Conservation (phyloP, 371 early-diverging fungal species). For the Rhizomucor miehei region DNA sequence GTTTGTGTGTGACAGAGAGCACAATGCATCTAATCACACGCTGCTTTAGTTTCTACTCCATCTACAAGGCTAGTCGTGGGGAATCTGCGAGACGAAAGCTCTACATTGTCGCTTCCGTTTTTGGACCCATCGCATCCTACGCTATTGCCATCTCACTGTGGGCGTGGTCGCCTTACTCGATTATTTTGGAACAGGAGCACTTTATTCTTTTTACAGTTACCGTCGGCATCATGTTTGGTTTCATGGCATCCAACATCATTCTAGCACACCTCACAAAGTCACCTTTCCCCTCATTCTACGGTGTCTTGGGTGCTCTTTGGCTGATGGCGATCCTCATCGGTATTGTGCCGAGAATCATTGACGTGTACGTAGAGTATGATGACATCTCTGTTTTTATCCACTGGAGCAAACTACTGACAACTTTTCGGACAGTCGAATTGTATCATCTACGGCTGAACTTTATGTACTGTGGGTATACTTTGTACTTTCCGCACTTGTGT, state of each 20-base stretch:
- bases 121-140: constrained; percentile 12
- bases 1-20: neutral
- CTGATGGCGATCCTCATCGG: constrained; percentile 17
- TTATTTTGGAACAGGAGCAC: constrained; percentile 59
- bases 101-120: constrained; percentile 8
- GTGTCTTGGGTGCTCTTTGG: constrained; percentile 11
- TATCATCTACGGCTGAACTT: constrained; percentile 56
- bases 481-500: constrained; percentile 61
- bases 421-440: constrained; percentile 26
- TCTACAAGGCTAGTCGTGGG: constrained; percentile 59
- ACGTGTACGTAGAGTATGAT: constrained; percentile 4
- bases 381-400: neutral
- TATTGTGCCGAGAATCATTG: constrained; percentile 8
- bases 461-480: constrained; percentile 62
- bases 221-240: constrained; percentile 80
- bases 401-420: neutral
- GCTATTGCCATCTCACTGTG: constrained; percentile 34
- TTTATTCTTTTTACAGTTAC: constrained; percentile 70
- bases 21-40: constrained; percentile 1
- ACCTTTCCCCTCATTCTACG: constrained; percentile 75
- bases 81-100: constrained; percentile 21
- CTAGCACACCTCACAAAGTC: constrained; percentile 83
- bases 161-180: constrained; percentile 69
- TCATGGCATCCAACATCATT: constrained; percentile 87
- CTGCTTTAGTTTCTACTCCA: constrained; percentile 26